These are phyloP conservation scores for Triticum timopheevii DNA, from an alignment of 176 grass and related monocot genomes.

Conservation along the genomic window DNA sequence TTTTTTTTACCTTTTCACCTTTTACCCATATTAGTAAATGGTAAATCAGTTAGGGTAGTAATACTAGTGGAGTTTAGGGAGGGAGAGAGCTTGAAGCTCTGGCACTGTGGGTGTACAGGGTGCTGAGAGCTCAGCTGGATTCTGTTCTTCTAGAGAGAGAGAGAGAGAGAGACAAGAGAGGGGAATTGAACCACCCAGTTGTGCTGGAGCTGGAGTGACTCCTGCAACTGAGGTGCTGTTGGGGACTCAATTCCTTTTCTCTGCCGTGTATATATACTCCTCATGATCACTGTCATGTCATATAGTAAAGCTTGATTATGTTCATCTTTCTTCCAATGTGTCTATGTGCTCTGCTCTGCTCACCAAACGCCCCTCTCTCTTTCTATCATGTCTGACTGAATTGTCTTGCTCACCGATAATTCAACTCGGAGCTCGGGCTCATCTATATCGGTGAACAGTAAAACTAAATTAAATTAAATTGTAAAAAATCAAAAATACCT, in stretches of 20 bases:
- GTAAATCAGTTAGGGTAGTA: constrained; percentile 2
- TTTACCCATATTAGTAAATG: not conserved
- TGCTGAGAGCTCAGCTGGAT: constrained; percentile 25
- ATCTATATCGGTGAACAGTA: no score
- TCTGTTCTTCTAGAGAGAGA: constrained; percentile 14
- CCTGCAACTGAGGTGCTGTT: constrained; percentile 41
- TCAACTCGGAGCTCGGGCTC: no score
- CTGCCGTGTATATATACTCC: not conserved
- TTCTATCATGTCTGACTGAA: no score
- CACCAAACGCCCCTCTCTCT: no score
- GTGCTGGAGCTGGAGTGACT: not conserved
- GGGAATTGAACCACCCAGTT: constrained; percentile 36
- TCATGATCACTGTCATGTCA: not conserved
- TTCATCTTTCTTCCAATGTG: not conserved
- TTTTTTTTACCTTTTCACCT: not conserved
- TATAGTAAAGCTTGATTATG: not conserved
- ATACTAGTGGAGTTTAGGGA: not conserved
- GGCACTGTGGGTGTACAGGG: constrained; percentile 29
- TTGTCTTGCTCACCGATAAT: no score
- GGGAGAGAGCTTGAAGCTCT: constrained; percentile 34
- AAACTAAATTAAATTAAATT: no score
- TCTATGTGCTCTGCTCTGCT: not conserved
- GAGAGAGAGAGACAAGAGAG: not conserved
- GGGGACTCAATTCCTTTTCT: not conserved
- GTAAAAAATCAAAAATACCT: no score